phyloP scores from a whole-genome alignment of 2,329 filamentous ascomycete species.

The Emericellopsis cladophorae region DNA sequence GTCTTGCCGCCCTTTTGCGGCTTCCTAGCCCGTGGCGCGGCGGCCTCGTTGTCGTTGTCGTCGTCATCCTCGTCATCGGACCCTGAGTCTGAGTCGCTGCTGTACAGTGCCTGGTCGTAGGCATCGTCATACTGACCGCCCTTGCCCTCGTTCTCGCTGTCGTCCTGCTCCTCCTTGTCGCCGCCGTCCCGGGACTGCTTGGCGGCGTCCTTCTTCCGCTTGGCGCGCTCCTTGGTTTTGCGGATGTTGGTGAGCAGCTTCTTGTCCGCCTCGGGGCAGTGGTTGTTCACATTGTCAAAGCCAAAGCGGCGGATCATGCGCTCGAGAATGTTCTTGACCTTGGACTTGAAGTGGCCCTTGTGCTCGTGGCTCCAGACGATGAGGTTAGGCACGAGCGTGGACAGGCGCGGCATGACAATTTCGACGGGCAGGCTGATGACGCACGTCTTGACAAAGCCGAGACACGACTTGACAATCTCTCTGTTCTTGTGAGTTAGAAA shows the following conservation, averaged over 20 bases:
- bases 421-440: conserved; percentile 73
- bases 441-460: conserved; percentile 95
- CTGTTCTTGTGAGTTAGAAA: conserved; percentile 95
- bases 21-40: conserved; percentile 28
- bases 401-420: conserved; percentile 66
- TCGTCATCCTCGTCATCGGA: conserved; percentile 32
- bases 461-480: conserved; percentile 86
- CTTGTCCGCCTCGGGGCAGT: conserved; percentile 74
- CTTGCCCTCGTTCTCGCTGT: conserved; percentile 28
- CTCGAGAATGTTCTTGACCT: conserved; percentile 97
- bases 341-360: conserved; percentile 91
- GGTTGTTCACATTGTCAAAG: conserved; percentile 62
- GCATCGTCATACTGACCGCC: conserved; percentile 69
- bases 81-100: conserved; percentile 43
- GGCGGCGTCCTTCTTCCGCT: conserved; percentile 70
- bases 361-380: conserved; percentile 97
- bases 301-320: conserved; percentile 88
- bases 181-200: conserved; percentile 43
- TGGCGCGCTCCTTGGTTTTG: conserved; percentile 83
- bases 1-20: conserved; percentile 51
- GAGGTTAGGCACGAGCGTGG: conserved; percentile 71
- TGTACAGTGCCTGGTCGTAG: conserved; percentile 93
- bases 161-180: conserved; percentile 43
- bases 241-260: conserved; percentile 91
- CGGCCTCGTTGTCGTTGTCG: conserved; percentile 49